Evolutionary conservation across 1,139 yeast species (phyloP).

Genomic region (Geotrichum siamense): DNA sequence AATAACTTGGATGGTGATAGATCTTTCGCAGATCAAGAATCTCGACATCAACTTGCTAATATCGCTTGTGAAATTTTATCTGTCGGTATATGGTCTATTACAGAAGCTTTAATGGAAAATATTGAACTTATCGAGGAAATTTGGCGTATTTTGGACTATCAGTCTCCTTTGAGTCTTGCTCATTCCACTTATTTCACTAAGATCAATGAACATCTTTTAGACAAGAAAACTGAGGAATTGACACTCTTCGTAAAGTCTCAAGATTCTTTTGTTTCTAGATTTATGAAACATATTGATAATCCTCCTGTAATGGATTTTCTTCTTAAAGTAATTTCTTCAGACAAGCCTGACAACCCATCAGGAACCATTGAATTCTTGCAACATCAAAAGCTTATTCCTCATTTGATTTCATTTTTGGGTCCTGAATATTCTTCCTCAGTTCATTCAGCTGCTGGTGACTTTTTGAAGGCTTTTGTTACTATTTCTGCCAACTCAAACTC

Average conservation of each 20-base stretch:
- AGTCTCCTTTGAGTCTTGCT: constrained; percentile 60
- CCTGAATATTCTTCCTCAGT: constrained; percentile 54
- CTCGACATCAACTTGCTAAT: constrained; percentile 61
- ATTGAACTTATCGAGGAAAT: constrained; percentile 55
- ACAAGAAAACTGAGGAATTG: constrained; percentile 84
- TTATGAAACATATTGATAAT: constrained; percentile 71
- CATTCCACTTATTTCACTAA: constrained; percentile 88
- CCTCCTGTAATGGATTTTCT: constrained; percentile 84
- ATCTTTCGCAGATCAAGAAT: constrained; percentile 26
- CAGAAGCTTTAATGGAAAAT: constrained; percentile 84
- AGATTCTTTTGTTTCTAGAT: constrained; percentile 55
- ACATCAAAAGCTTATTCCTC: constrained; percentile 53
- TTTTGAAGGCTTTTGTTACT: constrained; percentile 84
- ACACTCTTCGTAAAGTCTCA: constrained; percentile 62
- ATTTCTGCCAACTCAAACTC: constrained; percentile 88
- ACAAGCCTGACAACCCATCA: constrained; percentile 67
- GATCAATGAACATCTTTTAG: constrained; percentile 85
- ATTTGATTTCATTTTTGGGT: constrained; percentile 52
- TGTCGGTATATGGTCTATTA: constrained; percentile 91
- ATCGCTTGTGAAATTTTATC: constrained; percentile 86
- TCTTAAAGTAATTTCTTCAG: constrained; percentile 68
- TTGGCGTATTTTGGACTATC: constrained; percentile 71
- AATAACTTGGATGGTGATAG: constrained; percentile 22
- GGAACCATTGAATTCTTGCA: constrained; percentile 71
- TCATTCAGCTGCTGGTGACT: constrained; percentile 94